A percentile compares a stretch with the other conserved stretches of the same genome.
phyloP scores from a whole-genome alignment of 805 yeast species.

The Suhomyces prunicola region DNA sequence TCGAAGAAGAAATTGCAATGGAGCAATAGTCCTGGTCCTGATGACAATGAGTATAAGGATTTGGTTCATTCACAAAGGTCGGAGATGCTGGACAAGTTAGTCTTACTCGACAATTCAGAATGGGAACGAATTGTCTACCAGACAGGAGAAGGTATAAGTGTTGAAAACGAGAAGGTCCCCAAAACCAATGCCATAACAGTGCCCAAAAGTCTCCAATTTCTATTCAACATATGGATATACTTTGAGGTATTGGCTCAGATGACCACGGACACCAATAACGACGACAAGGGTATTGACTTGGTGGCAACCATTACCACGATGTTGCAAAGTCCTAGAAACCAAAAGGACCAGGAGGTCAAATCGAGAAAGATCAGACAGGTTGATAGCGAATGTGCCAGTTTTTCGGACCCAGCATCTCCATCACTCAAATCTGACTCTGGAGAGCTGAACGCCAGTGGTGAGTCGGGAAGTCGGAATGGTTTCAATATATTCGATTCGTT shows the following conservation, averaged over 20 bases:
- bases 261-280: constrained; percentile 50
- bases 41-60: constrained; percentile 3
- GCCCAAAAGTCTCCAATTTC: constrained; percentile 47
- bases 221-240: constrained; percentile 66
- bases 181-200: constrained; percentile 11
- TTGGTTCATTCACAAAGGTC: constrained; percentile 4
- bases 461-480: constrained; percentile 4
- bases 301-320: constrained; percentile 40
- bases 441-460: constrained; percentile 18
- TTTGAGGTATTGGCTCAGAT: constrained; percentile 65
- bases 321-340: constrained; percentile 20
- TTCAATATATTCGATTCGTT: constrained; percentile 39
- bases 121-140: constrained; percentile 26
- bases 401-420: constrained; percentile 7
- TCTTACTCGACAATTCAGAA: constrained; percentile 29
- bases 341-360: constrained; percentile 8
- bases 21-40: constrained; percentile 7
- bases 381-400: background rate
- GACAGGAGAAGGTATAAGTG: constrained; percentile 4
- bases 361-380: constrained; percentile 2
- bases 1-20: constrained; percentile 10
- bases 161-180: background rate
- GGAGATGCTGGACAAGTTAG: constrained; percentile 22
- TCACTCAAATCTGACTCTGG: constrained; percentile 21
- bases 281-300: constrained; percentile 41